Percentiles rank a stretch among this genome's conserved stretches.
These are phyloP conservation scores for Xylaria acuta DNA, from an alignment of 495 filamentous ascomycete genomes.

Conservation along the genomic window DNA sequence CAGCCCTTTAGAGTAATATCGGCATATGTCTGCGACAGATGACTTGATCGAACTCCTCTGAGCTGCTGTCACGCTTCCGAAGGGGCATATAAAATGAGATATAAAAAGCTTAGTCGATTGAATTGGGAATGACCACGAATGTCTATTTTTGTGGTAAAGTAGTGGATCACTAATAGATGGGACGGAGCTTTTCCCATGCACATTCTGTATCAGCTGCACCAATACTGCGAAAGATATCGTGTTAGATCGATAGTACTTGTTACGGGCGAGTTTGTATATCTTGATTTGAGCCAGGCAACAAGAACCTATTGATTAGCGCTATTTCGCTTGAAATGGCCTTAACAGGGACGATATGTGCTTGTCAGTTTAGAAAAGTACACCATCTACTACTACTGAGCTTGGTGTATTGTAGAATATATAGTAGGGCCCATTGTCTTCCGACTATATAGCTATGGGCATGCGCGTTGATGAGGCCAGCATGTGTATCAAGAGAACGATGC, in stretches of 20 bases:
- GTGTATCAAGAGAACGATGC: background rate
- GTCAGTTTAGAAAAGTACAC: too few relatives aligned
- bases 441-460: background rate
- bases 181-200: background rate
- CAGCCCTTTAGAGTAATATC: background rate
- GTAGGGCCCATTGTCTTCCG: background rate
- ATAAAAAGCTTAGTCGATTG: too few relatives aligned
- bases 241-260: too few relatives aligned
- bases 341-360: too few relatives aligned
- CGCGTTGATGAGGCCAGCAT: background rate
- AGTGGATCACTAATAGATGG: background rate
- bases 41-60: background rate
- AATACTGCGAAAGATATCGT: too few relatives aligned
- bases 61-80: background rate
- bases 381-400: too few relatives aligned
- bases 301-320: too few relatives aligned
- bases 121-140: too few relatives aligned
- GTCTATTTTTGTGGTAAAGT: background rate
- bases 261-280: background rate
- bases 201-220: too few relatives aligned
- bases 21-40: background rate
- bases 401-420: too few relatives aligned
- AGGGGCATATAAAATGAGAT: background rate
- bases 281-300: too few relatives aligned
- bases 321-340: too few relatives aligned